phyloP scores from a whole-genome alignment of 2,329 filamentous ascomycete species.

The Neodidymelliopsis sp. region DNA sequence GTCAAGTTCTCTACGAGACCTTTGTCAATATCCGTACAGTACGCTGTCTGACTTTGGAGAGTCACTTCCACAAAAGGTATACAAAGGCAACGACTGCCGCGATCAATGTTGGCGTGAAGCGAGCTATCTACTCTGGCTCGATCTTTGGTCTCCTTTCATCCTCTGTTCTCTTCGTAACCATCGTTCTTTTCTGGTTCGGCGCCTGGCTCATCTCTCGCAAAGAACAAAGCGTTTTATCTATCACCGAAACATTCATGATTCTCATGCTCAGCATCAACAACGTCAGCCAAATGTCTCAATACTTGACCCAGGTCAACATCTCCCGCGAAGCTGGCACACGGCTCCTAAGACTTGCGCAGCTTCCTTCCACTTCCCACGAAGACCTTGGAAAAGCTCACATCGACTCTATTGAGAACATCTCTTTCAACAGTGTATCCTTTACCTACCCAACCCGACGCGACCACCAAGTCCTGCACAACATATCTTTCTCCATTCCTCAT shows the following conservation, averaged over 20 bases:
- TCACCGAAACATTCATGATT: slow-evolving; percentile 80
- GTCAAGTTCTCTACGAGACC: slow-evolving; percentile 73
- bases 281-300: slow-evolving; percentile 71
- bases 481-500: slow-evolving; percentile 70
- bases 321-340: slow-evolving; percentile 75
- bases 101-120: slow-evolving; percentile 68
- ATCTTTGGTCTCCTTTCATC: slow-evolving; percentile 82
- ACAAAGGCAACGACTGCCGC: slow-evolving; percentile 58
- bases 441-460: slow-evolving; percentile 69
- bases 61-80: slow-evolving; percentile 73
- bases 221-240: slow-evolving; percentile 61
- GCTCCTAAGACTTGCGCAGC: slow-evolving; percentile 72
- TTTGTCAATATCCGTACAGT: slow-evolving; percentile 83
- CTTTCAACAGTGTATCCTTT: slow-evolving; percentile 72
- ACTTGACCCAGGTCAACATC: slow-evolving; percentile 81
- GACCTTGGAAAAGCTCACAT: slow-evolving; percentile 57
- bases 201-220: slow-evolving; percentile 65
- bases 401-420: slow-evolving; percentile 60
- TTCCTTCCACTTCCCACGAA: slow-evolving; percentile 68
- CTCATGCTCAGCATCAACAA: slow-evolving; percentile 84
- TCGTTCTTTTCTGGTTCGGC: slow-evolving; percentile 85
- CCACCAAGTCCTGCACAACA: slow-evolving; percentile 63
- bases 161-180: slow-evolving; percentile 73
- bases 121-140: slow-evolving; percentile 71
- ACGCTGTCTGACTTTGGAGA: slow-evolving; percentile 75